Evolutionary conservation across 305 asterid species (phyloP), one percentile per base, ranked within the genome.

Genomic region (Fraxinus floribunda): DNA sequence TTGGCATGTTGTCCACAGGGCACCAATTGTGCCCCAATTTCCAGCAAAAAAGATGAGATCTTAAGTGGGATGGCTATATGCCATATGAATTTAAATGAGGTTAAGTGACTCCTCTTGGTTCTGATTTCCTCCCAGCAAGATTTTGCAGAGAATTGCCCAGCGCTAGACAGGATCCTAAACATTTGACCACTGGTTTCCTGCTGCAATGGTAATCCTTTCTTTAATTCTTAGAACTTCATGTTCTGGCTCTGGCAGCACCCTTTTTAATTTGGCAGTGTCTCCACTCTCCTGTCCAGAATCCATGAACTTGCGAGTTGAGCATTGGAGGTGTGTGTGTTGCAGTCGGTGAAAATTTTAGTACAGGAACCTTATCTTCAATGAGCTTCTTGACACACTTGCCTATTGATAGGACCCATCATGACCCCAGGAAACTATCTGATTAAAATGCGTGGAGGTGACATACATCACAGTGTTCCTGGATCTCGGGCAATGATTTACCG

Each of bases 221-320:
- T 11, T 44, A 11, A 9, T 44, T 44, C 52, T 44, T 44, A 10
- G 15, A 24, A 24, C 26, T 24, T 24, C 26, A 24, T 24, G 26
- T 24, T n/a, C n/a, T n/a, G n/a, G n/a, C n/a, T 24, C 26, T 24
- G 26, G 26, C 26, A 24, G 26, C 26, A 1, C 49, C 49, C 15
- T 41, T 41, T 39, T 41, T 41, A 10, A 41, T 41, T 9, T 41
- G 49, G 49, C 49, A 41, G 3, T 9, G 49, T 9, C 49, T 13
- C 49, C 49, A 2, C 16, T 41, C 16, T 98, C 0, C 55, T 44
- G n/a, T 44, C 55, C 55, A 44, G n/a, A 44, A 44, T 41, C 7
- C 4, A 41, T 41, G 15, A 41, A 41, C 52, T 10, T 41, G 16
- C 10, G 4, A 0, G 52, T 41, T 44, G 52, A 44, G 52, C 52